Conservation (phyloP, 371 early-diverging fungal genomes). For the Mucor indicus region DNA sequence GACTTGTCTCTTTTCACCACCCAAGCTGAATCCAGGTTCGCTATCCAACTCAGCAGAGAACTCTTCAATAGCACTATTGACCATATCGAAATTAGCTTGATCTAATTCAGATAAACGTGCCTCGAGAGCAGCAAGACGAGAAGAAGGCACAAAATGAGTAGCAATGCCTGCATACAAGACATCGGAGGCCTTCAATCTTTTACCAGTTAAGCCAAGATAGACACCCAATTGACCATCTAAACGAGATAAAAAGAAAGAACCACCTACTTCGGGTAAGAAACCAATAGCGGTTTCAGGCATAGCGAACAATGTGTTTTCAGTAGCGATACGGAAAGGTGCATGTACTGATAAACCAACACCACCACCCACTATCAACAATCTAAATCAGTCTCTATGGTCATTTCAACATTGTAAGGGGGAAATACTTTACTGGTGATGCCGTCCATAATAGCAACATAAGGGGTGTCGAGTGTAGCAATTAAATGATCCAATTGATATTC, state of each 20-base stretch:
- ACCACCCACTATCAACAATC: slow-evolving; percentile 79
- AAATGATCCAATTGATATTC: slow-evolving; percentile 94
- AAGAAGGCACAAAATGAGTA: slow-evolving; percentile 94
- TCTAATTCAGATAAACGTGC: slow-evolving; percentile 83
- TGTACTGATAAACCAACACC: slow-evolving; percentile 95
- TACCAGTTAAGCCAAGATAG: slow-evolving; percentile 92
- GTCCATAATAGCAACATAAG: slow-evolving; percentile 85
- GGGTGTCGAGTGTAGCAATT: slow-evolving; percentile 84
- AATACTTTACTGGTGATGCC: slow-evolving; percentile 88
- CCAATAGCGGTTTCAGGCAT: slow-evolving; percentile 98
- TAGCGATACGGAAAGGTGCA: slow-evolving; percentile 94
- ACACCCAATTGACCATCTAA: slow-evolving; percentile 92
- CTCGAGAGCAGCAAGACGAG: slow-evolving; percentile 78
- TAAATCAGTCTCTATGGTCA: neutral
- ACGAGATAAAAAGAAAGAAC: slow-evolving; percentile 90
- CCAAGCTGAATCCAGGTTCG: slow-evolving; percentile 43
- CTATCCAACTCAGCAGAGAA: slow-evolving; percentile 63
- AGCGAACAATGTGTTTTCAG: slow-evolving; percentile 90
- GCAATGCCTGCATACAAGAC: slow-evolving; percentile 90
- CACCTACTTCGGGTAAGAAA: slow-evolving; percentile 95
- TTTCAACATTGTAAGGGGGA: neutral
- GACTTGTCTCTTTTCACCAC: slow-evolving; percentile 62
- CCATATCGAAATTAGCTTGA: slow-evolving; percentile 71
- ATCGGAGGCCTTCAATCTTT: slow-evolving; percentile 77
- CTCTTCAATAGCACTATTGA: slow-evolving; percentile 91